Conservation (phyloP, 441 rosid genomes). For the Hura crepitans region DNA sequence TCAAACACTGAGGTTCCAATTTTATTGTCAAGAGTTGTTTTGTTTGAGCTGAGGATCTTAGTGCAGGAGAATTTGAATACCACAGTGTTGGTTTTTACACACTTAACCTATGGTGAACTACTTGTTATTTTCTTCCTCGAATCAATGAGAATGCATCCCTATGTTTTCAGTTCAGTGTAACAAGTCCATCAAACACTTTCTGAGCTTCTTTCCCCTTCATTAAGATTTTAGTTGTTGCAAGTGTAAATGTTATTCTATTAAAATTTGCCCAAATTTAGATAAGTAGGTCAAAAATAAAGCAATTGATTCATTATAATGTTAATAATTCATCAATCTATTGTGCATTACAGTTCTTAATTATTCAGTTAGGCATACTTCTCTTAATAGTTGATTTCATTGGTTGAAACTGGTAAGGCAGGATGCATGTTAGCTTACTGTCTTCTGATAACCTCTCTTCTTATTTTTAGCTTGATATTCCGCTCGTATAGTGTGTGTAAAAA, state of each 20-base stretch:
- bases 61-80: slow-evolving; percentile 17
- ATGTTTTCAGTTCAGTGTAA: slow-evolving; percentile 15
- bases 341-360: too few relatives aligned
- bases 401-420: too few relatives aligned
- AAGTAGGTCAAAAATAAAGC: too few relatives aligned
- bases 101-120: slow-evolving; percentile 18
- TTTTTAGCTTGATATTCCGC: too few relatives aligned
- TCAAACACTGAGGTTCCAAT: slow-evolving; percentile 28
- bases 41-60: slow-evolving; percentile 20
- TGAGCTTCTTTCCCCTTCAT: not conserved
- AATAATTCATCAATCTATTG: too few relatives aligned
- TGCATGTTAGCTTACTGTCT: too few relatives aligned
- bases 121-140: slow-evolving; percentile 21
- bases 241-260: not conserved
- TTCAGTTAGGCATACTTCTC: too few relatives aligned
- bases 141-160: slow-evolving; percentile 35
- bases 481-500: too few relatives aligned
- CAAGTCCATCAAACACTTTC: slow-evolving; percentile 3
- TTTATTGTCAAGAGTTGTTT: slow-evolving; percentile 25
- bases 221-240: not conserved
- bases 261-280: too few relatives aligned
- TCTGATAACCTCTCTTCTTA: too few relatives aligned
- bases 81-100: slow-evolving; percentile 16
- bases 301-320: too few relatives aligned
- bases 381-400: too few relatives aligned